Conservation (phyloP, 2,329 filamentous ascomycete species). For the Epichloe aotearoae region DNA sequence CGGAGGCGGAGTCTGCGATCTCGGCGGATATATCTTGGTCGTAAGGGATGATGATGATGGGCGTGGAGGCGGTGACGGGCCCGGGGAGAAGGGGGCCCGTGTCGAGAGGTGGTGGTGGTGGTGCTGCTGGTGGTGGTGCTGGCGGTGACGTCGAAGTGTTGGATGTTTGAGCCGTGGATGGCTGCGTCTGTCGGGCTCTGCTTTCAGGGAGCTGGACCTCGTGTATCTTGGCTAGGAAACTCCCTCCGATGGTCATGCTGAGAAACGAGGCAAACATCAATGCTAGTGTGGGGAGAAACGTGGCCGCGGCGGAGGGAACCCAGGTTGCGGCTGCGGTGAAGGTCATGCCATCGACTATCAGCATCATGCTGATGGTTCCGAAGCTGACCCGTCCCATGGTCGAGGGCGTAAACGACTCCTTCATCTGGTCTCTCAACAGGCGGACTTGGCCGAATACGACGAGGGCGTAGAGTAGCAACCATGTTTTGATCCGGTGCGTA, state of each 20-base stretch:
- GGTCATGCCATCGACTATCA: slow-evolving; percentile 47
- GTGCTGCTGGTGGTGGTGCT: neutral
- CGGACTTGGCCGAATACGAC: slow-evolving; percentile 49
- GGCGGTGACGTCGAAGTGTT: neutral
- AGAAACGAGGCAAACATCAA: slow-evolving; percentile 39
- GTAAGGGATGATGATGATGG: slow-evolving; percentile 48
- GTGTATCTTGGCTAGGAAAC: slow-evolving; percentile 47
- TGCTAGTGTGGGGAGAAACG: slow-evolving; percentile 42
- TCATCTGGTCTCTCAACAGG: slow-evolving; percentile 50
- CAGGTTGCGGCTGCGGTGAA: slow-evolving; percentile 43
- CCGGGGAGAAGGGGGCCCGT: slow-evolving; percentile 21
- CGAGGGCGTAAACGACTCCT: slow-evolving; percentile 53
- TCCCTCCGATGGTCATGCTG: slow-evolving; percentile 42
- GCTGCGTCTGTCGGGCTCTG: slow-evolving; percentile 32
- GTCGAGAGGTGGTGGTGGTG: slow-evolving; percentile 10
- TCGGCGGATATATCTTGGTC: slow-evolving; percentile 52
- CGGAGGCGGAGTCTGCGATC: slow-evolving; percentile 32
- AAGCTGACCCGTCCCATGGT: slow-evolving; percentile 55
- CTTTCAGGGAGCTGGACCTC: slow-evolving; percentile 43
- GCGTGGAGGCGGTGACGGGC: slow-evolving; percentile 27
- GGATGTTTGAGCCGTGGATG: neutral
- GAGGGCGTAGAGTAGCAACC: slow-evolving; percentile 41
- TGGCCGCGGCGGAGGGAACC: slow-evolving; percentile 41
- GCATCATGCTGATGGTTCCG: slow-evolving; percentile 46
- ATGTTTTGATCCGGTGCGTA: slow-evolving; percentile 42